A percentile compares a stretch with the other conserved stretches of the same genome.
Conservation (phyloP, 106 monocot genomes). For the Acorus gramineus region DNA sequence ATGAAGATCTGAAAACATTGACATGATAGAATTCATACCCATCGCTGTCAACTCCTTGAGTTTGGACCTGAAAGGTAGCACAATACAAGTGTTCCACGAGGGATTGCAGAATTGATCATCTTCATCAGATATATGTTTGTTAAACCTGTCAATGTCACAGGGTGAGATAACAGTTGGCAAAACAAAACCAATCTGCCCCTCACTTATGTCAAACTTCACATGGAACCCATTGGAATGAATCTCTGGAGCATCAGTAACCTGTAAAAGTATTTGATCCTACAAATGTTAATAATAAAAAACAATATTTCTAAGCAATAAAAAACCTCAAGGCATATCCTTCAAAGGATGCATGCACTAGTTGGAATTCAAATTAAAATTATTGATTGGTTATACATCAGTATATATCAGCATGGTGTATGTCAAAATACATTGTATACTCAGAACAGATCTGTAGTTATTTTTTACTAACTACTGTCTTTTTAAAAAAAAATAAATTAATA, state of each 20-base stretch:
- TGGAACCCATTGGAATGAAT: slow-evolving; percentile 94
- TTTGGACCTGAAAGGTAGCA: slow-evolving; percentile 74
- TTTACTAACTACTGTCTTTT: too few species aligned
- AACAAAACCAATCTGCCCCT: slow-evolving; percentile 98
- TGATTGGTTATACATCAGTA: too few species aligned
- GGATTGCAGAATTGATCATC: slow-evolving; percentile 11
- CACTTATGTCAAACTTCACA: slow-evolving; percentile 88
- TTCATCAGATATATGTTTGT: slow-evolving; percentile 34
- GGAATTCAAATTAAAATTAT: too few species aligned
- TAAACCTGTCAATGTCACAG: slow-evolving; percentile 34
- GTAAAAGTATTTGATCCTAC: slow-evolving; percentile 1
- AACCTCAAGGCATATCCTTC: too few species aligned
- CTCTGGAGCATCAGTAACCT: slow-evolving; percentile 98
- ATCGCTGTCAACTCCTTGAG: slow-evolving; percentile 20
- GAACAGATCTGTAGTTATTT: too few species aligned
- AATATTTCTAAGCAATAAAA: too few species aligned
- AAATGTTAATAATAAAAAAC: too few species aligned
- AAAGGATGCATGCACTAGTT: too few species aligned
- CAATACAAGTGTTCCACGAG: slow-evolving; percentile 81
- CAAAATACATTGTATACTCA: too few species aligned
- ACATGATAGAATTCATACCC: slow-evolving; percentile 43
- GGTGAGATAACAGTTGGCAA: slow-evolving; percentile 75
- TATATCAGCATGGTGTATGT: too few species aligned
- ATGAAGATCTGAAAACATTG: slow-evolving; percentile 94
- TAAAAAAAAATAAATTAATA: too few species aligned